Percentiles rank a stretch among this genome's conserved stretches.
Conservation (phyloP, 441 rosid species). For the Metrosideros polymorpha region DNA sequence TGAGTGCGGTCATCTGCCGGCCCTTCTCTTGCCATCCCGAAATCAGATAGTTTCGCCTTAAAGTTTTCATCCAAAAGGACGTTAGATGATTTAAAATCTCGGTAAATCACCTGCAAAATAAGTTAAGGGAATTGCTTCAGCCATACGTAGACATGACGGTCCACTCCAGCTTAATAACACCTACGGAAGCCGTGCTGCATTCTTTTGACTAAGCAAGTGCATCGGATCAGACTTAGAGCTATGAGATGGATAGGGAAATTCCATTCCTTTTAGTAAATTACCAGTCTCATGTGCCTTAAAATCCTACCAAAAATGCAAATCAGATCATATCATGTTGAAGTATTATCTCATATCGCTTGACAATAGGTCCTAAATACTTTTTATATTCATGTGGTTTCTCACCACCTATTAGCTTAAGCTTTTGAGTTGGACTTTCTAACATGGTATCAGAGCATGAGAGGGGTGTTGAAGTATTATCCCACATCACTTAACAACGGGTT, state of each 20-base stretch:
- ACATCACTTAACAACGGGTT: too few species aligned
- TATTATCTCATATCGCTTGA: too few species aligned
- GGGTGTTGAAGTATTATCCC: too few species aligned
- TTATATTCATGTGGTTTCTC: too few species aligned
- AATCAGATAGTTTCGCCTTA: slow-evolving; percentile 41
- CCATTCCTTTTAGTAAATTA: not conserved
- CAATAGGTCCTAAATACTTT: too few species aligned
- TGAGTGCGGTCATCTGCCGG: slow-evolving; percentile 38
- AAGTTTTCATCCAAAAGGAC: slow-evolving; percentile 44
- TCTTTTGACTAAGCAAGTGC: not conserved
- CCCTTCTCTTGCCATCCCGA: slow-evolving; percentile 57
- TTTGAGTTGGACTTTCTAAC: too few species aligned
- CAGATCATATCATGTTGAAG: not conserved
- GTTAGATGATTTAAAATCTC: slow-evolving; percentile 51
- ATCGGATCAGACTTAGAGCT: not conserved
- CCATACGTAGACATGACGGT: not conserved
- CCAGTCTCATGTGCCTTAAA: not conserved
- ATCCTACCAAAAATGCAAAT: not conserved
- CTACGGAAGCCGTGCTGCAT: not conserved
- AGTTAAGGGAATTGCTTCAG: not conserved
- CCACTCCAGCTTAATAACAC: not conserved
- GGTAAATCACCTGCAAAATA: slow-evolving; percentile 35
- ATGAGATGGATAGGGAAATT: not conserved
- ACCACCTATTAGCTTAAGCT: too few species aligned
- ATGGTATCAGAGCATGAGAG: too few species aligned